These are phyloP conservation scores for Cladosporium oxysporum DNA, from an alignment of 2,329 filamentous ascomycete genomes.

Conservation along the genomic window DNA sequence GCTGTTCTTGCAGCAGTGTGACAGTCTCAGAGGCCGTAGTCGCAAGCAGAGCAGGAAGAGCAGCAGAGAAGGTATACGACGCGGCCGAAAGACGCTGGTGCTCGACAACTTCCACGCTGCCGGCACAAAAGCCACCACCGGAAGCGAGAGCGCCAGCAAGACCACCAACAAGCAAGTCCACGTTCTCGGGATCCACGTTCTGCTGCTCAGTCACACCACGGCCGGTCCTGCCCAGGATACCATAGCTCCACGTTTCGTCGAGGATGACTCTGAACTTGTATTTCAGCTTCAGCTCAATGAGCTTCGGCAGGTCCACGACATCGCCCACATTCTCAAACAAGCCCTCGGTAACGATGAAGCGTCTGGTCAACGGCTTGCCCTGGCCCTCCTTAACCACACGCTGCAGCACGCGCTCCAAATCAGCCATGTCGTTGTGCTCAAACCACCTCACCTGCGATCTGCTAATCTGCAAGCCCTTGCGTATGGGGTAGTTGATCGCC, in stretches of 20 bases:
- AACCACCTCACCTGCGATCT: constrained; percentile 91
- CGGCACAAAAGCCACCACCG: constrained; percentile 94
- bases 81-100: constrained; percentile 93
- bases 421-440: constrained; percentile 93
- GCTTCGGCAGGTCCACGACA: constrained; percentile 77
- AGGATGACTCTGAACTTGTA: constrained; percentile 98
- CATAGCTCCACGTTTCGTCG: constrained; percentile 97
- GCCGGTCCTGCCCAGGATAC: constrained; percentile 86
- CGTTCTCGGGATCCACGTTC: constrained; percentile 87
- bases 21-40: constrained; percentile 95
- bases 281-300: constrained; percentile 90
- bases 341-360: constrained; percentile 95
- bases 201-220: constrained; percentile 93
- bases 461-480: constrained; percentile 91
- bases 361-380: constrained; percentile 81
- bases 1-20: constrained; percentile 79
- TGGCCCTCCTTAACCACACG: constrained; percentile 86
- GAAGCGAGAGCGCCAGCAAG: constrained; percentile 87
- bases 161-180: constrained; percentile 97
- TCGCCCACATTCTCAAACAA: constrained; percentile 91
- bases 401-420: constrained; percentile 81
- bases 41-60: constrained; percentile 87
- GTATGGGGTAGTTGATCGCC: constrained; percentile 88
- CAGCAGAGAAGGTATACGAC: constrained; percentile 94
- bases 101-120: constrained; percentile 85